A percentile compares a stretch with the other conserved stretches of the same genome.
Conservation (phyloP, 805 yeast genomes). For the Grigorovia transvaalensis region DNA sequence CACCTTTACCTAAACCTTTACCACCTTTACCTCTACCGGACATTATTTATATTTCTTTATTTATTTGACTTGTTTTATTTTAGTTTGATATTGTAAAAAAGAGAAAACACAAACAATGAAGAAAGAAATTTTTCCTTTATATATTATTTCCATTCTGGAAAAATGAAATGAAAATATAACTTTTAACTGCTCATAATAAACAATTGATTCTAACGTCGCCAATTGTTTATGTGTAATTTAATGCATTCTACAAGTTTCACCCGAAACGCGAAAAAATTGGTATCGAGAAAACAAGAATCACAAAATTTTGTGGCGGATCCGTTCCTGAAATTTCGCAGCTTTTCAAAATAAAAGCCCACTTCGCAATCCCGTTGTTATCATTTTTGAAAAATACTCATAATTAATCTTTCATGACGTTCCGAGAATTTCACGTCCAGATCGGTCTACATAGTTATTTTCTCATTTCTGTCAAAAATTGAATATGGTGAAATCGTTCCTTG, state of each 20-base stretch:
- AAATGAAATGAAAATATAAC: background rate
- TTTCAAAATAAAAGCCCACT: too few species aligned
- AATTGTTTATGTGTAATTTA: background rate
- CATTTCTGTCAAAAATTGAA: background rate
- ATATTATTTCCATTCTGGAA: background rate
- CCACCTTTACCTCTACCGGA: conserved; percentile 99
- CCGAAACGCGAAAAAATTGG: background rate
- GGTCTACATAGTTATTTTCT: background rate
- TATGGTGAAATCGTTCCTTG: background rate
- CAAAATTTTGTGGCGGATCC: background rate
- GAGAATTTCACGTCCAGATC: background rate
- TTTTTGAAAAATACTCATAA: background rate
- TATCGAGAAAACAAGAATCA: too few species aligned
- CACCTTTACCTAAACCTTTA: conserved; percentile 99
- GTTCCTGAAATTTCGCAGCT: background rate
- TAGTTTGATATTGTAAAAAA: background rate
- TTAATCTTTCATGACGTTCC: background rate
- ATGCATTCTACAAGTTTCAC: background rate
- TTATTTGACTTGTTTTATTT: background rate
- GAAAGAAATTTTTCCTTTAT: background rate
- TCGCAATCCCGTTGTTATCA: too few species aligned
- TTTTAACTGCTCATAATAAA: background rate
- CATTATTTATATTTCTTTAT: conserved; percentile 35
- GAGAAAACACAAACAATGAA: background rate
- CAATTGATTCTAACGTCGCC: background rate